Evolutionary conservation across 2,329 filamentous ascomycete genomes (phyloP).

Genomic region (Phoma sp.): DNA sequence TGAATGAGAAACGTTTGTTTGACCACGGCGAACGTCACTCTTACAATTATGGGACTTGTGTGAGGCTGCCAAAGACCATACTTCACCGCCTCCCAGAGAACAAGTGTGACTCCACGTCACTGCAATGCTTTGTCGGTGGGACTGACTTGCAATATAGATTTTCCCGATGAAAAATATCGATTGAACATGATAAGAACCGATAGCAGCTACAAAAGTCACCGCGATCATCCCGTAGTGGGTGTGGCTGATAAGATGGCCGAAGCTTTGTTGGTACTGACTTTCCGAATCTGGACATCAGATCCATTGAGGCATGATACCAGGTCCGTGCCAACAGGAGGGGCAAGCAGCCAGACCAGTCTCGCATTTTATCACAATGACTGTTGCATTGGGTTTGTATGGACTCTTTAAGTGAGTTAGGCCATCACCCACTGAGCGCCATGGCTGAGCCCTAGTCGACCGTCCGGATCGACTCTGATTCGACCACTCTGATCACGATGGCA

Average conservation of each 20-base stretch:
- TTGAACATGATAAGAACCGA: conserved; percentile 22
- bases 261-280: conserved; percentile 24
- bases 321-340: conserved; percentile 38
- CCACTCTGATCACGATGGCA: conserved; percentile 37
- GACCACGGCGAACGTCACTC: neutral
- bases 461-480: conserved; percentile 14
- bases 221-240: conserved; percentile 18
- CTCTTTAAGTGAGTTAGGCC: conserved; percentile 20
- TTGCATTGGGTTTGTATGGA: conserved; percentile 20
- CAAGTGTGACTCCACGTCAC: conserved; percentile 1
- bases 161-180: conserved; percentile 8
- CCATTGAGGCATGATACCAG: conserved; percentile 25
- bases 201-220: conserved; percentile 21
- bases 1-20: neutral
- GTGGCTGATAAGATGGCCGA: conserved; percentile 26
- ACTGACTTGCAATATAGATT: neutral
- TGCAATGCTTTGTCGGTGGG: neutral
- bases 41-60: neutral
- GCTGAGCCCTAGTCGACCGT: conserved; percentile 13
- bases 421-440: conserved; percentile 18
- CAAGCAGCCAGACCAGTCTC: conserved; percentile 31
- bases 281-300: conserved; percentile 40
- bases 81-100: neutral
- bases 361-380: conserved; percentile 30
- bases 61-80: neutral